These are phyloP conservation scores for Fusarium bactridioides DNA, from an alignment of 2,329 filamentous ascomycete genomes.

Conservation along the genomic window DNA sequence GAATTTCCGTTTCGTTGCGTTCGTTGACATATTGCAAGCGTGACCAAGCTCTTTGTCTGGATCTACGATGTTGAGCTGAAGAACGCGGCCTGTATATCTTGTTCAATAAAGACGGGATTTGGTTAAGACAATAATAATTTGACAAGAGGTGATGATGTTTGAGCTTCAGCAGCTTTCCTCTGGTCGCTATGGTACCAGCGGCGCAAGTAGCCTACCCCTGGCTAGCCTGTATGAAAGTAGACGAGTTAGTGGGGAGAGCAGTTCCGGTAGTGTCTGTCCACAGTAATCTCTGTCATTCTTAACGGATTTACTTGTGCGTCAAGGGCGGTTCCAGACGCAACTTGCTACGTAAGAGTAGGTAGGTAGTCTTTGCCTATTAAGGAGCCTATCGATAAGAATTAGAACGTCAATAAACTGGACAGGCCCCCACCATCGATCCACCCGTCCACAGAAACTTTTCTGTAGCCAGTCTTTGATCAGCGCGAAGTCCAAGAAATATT, in stretches of 20 bases:
- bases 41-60: neutral
- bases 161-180: neutral
- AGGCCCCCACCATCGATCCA: constrained; percentile 25
- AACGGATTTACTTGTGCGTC: neutral
- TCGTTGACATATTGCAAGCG: constrained; percentile 58
- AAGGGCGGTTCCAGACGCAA: neutral
- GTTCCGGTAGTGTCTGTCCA: fast-evolving
- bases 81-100: neutral
- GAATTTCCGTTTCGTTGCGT: constrained; percentile 85
- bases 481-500: constrained; percentile 23
- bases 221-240: neutral
- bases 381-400: constrained; percentile 26
- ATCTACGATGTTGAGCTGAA: neutral
- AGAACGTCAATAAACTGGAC: constrained; percentile 27
- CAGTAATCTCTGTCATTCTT: neutral
- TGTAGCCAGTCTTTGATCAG: constrained; percentile 18
- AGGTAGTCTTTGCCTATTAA: neutral
- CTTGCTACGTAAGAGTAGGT: neutral
- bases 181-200: constrained; percentile 13
- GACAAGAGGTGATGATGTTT: constrained; percentile 13
- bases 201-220: neutral
- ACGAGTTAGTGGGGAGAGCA: neutral
- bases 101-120: neutral
- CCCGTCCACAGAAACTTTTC: constrained; percentile 41
- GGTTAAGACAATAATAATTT: neutral